These are phyloP conservation scores for Akanthomyces lecanii DNA, from an alignment of 2,329 filamentous ascomycete species.

Conservation along the genomic window DNA sequence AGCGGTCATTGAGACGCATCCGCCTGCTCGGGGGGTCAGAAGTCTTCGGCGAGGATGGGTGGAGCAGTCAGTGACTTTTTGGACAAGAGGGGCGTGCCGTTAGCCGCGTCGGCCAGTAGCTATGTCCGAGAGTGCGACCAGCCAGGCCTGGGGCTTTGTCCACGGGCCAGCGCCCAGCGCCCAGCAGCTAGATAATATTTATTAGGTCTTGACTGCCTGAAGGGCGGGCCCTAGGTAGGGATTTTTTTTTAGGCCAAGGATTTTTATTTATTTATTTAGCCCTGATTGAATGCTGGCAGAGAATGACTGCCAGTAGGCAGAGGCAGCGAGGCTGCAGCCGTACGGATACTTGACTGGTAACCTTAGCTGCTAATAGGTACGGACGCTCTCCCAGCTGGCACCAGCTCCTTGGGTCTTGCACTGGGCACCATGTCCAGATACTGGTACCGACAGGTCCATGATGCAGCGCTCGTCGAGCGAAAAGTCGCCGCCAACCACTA, in stretches of 20 bases:
- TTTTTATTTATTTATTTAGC: no score
- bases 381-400: no score
- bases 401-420: no score
- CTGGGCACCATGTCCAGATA: not conserved
- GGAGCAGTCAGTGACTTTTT: not conserved
- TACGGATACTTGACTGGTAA: no score
- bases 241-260: not conserved
- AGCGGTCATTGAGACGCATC: not conserved
- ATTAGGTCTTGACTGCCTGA: not conserved
- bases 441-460: not conserved
- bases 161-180: slow-evolving; percentile 4
- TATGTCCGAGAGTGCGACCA: slow-evolving; percentile 17
- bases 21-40: not conserved
- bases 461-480: not conserved
- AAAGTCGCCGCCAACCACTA: not conserved
- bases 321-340: no score
- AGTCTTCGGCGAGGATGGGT: slow-evolving; percentile 7
- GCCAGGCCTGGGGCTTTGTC: slow-evolving; percentile 1
- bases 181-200: not conserved
- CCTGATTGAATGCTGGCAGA: no score
- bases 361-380: no score
- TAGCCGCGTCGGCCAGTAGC: slow-evolving; percentile 14
- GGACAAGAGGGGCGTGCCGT: slow-evolving; percentile 8
- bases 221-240: not conserved
- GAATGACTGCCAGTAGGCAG: no score